Conservation (phyloP, 1,284 basidiomycete species). For the Hymenochaete sp. region DNA sequence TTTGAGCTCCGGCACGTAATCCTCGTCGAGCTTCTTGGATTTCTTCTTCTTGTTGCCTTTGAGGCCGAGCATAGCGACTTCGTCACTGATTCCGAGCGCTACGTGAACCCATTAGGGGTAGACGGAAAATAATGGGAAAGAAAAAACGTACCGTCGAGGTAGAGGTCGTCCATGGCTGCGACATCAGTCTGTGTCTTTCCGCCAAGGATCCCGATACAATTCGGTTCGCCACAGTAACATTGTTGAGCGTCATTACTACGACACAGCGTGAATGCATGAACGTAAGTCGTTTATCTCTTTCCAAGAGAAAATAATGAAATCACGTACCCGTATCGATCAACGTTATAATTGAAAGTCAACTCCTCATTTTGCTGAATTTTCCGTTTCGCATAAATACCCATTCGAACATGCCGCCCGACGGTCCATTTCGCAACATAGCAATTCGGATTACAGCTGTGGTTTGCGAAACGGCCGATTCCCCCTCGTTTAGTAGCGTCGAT, state of each 20-base stretch:
- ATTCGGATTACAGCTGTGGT: slow-evolving; percentile 97
- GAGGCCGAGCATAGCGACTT: slow-evolving; percentile 71
- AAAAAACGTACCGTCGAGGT: slow-evolving; percentile 73
- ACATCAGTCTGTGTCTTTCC: slow-evolving; percentile 99
- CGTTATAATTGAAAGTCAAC: slow-evolving; percentile 99
- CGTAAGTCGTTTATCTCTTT: neutral
- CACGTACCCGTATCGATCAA: slow-evolving; percentile 90
- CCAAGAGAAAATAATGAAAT: neutral
- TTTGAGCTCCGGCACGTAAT: slow-evolving; percentile 77
- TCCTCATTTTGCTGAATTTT: slow-evolving; percentile 81
- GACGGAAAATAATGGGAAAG: no score
- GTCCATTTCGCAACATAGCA: slow-evolving; percentile 99
- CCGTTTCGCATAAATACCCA: slow-evolving; percentile 97
- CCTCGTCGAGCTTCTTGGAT: slow-evolving; percentile 88
- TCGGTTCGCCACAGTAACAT: slow-evolving; percentile 94
- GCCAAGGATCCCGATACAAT: slow-evolving; percentile 93
- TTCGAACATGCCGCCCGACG: slow-evolving; percentile 82
- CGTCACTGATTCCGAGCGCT: slow-evolving; percentile 95
- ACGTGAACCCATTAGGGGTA: slow-evolving; percentile 11
- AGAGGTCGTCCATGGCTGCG: slow-evolving; percentile 88
- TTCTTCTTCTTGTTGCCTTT: slow-evolving; percentile 90
- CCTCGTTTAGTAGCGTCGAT: slow-evolving; percentile 98
- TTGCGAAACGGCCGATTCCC: slow-evolving; percentile 93
- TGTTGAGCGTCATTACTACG: slow-evolving; percentile 86
- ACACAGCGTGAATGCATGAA: neutral